These are phyloP conservation scores for Dissophora ornata DNA, from an alignment of 192 early-diverging fungal species.

Conservation along the genomic window DNA sequence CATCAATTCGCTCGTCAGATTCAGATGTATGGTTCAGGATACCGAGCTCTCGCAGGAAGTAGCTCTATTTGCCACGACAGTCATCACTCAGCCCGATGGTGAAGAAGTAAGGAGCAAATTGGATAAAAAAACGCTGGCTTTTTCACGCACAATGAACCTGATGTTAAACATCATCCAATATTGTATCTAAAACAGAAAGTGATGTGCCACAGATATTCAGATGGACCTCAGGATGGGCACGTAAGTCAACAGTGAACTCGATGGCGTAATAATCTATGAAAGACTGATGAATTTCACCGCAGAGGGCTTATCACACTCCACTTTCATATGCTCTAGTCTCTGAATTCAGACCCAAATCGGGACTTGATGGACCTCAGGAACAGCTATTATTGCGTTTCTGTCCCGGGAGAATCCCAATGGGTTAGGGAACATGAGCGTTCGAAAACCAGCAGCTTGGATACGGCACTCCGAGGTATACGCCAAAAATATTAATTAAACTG, in stretches of 20 bases:
- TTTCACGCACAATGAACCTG: too few relatives aligned
- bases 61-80: conserved; percentile 52
- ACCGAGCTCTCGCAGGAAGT: conserved; percentile 79
- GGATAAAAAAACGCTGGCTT: too few relatives aligned
- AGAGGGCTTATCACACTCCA: too few relatives aligned
- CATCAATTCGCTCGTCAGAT: conserved; percentile 68
- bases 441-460: conserved; percentile 8
- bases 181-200: too few relatives aligned
- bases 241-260: conserved; percentile 16
- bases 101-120: conserved; percentile 42
- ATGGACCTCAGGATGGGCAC: conserved; percentile 45
- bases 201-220: conserved; percentile 59
- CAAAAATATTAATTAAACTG: too few relatives aligned
- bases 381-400: conserved; percentile 75
- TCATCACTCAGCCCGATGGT: conserved; percentile 37
- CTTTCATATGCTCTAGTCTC: background rate
- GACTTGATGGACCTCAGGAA: conserved; percentile 71
- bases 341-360: background rate
- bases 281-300: background rate
- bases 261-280: background rate
- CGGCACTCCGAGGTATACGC: conserved; percentile 20
- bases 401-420: conserved; percentile 78
- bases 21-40: conserved; percentile 86
- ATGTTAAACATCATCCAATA: too few relatives aligned
- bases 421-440: conserved; percentile 47